A percentile compares a stretch with the other conserved stretches of the same genome.
phyloP scores from a whole-genome alignment of 345 rosid genomes.

The Murraya paniculata region DNA sequence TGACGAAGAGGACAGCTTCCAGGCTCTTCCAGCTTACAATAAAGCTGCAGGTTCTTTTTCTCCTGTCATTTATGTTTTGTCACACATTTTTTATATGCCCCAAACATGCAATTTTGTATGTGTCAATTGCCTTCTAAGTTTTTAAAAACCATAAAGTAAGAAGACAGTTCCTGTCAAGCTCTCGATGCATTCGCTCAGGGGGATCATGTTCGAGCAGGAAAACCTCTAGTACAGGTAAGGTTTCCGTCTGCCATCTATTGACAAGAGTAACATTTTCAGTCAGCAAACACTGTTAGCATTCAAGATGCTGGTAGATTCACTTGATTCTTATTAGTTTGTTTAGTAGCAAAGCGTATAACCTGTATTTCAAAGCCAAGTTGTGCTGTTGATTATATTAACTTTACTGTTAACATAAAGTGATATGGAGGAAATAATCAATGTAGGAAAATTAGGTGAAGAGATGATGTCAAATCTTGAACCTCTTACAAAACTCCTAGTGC shows the following conservation, averaged over 20 bases:
- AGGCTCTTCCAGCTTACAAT: conserved; percentile 53
- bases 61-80: neutral
- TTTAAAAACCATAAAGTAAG: conserved; percentile 6
- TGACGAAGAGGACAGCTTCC: conserved; percentile 44
- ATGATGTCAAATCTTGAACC: no score
- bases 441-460: no score
- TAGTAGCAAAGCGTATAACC: neutral
- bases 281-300: neutral
- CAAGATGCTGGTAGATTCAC: neutral
- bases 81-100: neutral
- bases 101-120: neutral
- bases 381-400: no score
- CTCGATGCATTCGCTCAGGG: conserved; percentile 40
- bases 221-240: conserved; percentile 43
- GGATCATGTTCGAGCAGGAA: conserved; percentile 37
- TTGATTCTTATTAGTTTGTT: neutral
- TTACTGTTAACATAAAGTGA: no score
- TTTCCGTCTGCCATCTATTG: conserved; percentile 2
- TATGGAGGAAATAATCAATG: no score
- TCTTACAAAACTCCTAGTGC: no score
- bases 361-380: neutral
- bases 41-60: conserved; percentile 37
- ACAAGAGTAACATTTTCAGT: neutral
- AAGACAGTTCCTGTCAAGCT: conserved; percentile 36
- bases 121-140: conserved; percentile 2